Conservation (phyloP, 768 basidiomycete genomes). For the Boletus coccyginus region DNA sequence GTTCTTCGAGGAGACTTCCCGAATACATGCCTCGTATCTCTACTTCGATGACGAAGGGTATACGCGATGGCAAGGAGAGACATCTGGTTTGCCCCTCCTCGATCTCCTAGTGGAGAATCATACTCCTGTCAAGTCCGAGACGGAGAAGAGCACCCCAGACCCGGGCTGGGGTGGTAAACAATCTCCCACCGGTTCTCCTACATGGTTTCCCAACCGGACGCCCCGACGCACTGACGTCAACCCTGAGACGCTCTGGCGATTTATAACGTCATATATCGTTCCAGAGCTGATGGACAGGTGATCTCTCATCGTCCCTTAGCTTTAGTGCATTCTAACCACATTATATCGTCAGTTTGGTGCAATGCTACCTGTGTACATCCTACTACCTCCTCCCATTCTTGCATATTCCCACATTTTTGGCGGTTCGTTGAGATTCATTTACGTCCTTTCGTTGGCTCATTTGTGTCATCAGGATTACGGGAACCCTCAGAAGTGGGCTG, state of each 20-base stretch:
- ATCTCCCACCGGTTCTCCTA: slow-evolving; percentile 35
- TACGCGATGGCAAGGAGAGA: slow-evolving; percentile 90
- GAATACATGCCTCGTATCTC: slow-evolving; percentile 75
- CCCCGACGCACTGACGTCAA: slow-evolving; percentile 74
- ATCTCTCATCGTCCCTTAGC: slow-evolving; percentile 23
- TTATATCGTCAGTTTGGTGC: slow-evolving; percentile 55
- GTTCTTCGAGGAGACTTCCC: slow-evolving; percentile 54
- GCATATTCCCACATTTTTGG: slow-evolving; percentile 85
- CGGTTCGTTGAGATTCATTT: slow-evolving; percentile 43
- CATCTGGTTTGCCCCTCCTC: slow-evolving; percentile 85
- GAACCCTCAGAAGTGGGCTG: slow-evolving; percentile 92
- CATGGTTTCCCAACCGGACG: slow-evolving; percentile 85
- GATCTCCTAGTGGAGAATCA: slow-evolving; percentile 79
- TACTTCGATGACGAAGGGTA: slow-evolving; percentile 88
- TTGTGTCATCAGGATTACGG: slow-evolving; percentile 70
- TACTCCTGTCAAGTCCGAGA: slow-evolving; percentile 37
- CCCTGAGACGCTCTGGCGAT: slow-evolving; percentile 83
- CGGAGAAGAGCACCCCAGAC: slow-evolving; percentile 25
- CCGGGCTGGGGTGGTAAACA: slow-evolving; percentile 31
- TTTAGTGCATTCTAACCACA: slow-evolving; percentile 13
- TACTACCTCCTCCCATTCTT: slow-evolving; percentile 91
- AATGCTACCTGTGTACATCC: slow-evolving; percentile 88
- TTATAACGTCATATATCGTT: slow-evolving; percentile 80
- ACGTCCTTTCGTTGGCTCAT: slow-evolving; percentile 15
- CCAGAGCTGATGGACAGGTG: slow-evolving; percentile 95